A percentile compares a stretch with the other conserved stretches of the same genome.
Conservation (phyloP, 352 stramenopile genomes). For the Thalassiosira livingstoniorum region DNA sequence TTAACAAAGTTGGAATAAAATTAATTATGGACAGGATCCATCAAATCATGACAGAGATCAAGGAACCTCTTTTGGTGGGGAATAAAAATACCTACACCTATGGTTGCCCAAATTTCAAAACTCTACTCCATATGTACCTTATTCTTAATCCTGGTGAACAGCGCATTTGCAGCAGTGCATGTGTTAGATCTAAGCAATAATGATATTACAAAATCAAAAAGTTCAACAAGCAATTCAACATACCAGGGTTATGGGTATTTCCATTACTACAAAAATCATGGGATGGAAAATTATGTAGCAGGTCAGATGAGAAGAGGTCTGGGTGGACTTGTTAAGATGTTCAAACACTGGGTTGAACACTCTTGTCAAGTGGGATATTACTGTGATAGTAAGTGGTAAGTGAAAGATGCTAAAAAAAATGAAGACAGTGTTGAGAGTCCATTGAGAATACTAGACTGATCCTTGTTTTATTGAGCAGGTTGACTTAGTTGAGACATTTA, state of each 20-base stretch:
- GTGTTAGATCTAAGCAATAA: background rate
- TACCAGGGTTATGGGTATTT: background rate
- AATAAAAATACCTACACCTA: background rate
- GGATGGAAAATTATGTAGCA: background rate
- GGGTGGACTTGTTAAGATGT: background rate
- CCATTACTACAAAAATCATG: background rate
- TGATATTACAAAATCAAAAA: background rate
- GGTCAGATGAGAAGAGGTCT: background rate
- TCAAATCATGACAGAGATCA: background rate
- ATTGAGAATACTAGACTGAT: background rate
- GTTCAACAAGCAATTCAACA: background rate
- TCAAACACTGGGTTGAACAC: background rate
- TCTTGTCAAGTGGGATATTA: background rate
- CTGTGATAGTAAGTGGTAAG: background rate
- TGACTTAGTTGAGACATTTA: too few species aligned
- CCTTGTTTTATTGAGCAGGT: background rate
- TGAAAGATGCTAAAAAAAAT: background rate
- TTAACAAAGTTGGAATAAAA: background rate
- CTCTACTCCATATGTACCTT: background rate
- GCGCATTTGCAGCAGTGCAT: background rate
- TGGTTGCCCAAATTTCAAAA: background rate
- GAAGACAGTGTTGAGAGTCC: background rate
- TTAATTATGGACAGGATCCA: background rate
- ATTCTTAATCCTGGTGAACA: background rate
- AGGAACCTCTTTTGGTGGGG: background rate